These are phyloP conservation scores for Cryptosporidium sp. DNA, from an alignment of 169 alveolate genomes.

Conservation along the genomic window DNA sequence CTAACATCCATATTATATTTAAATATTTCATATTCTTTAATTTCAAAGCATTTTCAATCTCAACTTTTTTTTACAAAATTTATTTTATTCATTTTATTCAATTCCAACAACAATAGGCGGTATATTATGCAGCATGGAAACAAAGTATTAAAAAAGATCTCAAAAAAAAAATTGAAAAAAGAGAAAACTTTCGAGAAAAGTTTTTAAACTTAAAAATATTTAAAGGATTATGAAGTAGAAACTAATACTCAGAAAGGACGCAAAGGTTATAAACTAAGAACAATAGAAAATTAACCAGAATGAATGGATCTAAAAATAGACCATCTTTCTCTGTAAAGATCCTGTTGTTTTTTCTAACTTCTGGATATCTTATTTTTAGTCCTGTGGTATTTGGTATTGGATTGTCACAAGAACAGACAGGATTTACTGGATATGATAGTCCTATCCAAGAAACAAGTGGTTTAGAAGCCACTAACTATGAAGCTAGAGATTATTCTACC, in stretches of 20 bases:
- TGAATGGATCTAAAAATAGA: conserved; percentile 25
- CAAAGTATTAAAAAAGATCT: conserved; percentile 14
- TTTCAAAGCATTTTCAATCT: neutral
- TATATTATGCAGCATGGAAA: neutral
- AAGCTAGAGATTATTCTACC: neutral
- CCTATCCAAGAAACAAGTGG: neutral
- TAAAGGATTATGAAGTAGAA: conserved; percentile 11
- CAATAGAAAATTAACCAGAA: conserved; percentile 5
- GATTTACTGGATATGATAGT: conserved; percentile 4
- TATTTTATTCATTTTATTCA: neutral
- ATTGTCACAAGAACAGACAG: neutral
- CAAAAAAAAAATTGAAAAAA: neutral
- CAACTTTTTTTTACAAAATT: neutral
- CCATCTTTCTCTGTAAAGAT: conserved; percentile 23
- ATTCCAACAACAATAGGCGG: neutral
- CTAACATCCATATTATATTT: too few relatives aligned
- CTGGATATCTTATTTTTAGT: neutral
- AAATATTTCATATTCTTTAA: too few relatives aligned
- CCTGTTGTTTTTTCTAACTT: conserved; percentile 8
- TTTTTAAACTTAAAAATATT: neutral
- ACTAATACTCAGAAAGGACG: neutral
- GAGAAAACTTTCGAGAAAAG: neutral
- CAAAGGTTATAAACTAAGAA: neutral
- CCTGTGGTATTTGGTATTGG: neutral
- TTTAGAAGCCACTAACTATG: neutral